phyloP scores from a whole-genome alignment of 2,329 filamentous ascomycete genomes.

The Botryosphaeria dothidea region DNA sequence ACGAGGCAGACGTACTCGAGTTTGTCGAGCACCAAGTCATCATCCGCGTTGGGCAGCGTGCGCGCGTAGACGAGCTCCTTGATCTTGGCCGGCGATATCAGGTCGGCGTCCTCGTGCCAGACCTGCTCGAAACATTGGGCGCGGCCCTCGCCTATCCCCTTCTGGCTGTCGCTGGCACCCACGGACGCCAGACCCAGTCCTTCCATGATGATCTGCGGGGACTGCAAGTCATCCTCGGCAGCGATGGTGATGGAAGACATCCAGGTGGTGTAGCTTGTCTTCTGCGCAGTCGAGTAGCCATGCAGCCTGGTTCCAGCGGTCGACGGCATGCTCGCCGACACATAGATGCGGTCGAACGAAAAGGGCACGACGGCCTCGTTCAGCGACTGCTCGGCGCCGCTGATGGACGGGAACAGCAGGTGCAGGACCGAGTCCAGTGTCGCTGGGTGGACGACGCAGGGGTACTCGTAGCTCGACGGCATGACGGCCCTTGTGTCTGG shows the following conservation, averaged over 20 bases:
- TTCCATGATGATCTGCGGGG: conserved; percentile 3
- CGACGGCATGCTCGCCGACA: background rate
- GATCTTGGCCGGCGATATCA: background rate
- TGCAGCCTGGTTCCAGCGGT: background rate
- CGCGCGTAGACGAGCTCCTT: conserved; percentile 1
- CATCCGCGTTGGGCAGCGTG: background rate
- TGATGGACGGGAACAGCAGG: conserved; percentile 21
- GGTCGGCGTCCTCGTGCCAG: background rate
- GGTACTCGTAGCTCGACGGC: conserved; percentile 4
- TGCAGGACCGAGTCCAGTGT: conserved; percentile 34
- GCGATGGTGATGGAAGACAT: conserved; percentile 3
- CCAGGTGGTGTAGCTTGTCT: conserved; percentile 10
- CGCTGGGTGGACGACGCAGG: conserved; percentile 2
- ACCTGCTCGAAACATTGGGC: conserved; percentile 1
- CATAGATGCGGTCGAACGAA: conserved; percentile 2
- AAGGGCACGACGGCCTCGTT: conserved; percentile 12
- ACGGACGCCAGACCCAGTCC: background rate
- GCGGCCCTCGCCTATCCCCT: background rate
- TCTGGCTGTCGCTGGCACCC: background rate
- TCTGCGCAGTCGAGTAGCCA: background rate
- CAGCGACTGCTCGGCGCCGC: background rate
- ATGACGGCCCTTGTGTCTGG: background rate
- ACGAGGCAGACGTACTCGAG: conserved; percentile 10
- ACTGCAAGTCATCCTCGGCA: background rate
- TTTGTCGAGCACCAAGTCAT: conserved; percentile 1